Evolutionary conservation across 495 filamentous ascomycete genomes (phyloP), one percentile per base, ranked within the genome.

Genomic region (Lindgomyces ingoldianus): DNA sequence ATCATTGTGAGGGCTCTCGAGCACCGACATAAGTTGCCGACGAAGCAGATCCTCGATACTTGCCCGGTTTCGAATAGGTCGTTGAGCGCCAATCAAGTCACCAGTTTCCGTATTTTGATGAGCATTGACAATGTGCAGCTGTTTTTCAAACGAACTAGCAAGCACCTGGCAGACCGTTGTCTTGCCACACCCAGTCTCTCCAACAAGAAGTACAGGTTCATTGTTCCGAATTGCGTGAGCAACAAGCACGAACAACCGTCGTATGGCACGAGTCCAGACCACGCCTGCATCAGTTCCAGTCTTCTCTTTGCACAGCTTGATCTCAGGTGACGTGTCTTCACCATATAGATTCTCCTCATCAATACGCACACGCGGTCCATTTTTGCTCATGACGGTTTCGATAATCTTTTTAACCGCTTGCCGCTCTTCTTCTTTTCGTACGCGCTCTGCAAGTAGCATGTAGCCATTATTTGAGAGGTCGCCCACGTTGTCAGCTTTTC

Each of bases 61-160:
- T 44, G 85, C 82, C 45, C 92, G 84, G 69, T 96, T 96, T 65
- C 95, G 83, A 39, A 97, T 85, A 4, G 95, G 95, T 61, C 95
- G 79, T 75, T 98, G 95, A 2, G 94, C 91, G 57, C 95, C 95
- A 65, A 99, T 97, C 16, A 99, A 82, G 76, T 99, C 95, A 9
- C 95, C 92, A 0, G 94, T 96, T 74, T 99, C 95, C 10, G 93
- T 87, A 65, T 97, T 99, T 67, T 96, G 91, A 73, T 99, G 95
- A 9, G 95, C 95, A 77, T 98, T 99, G 69, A 98, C 87, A 69
- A 92, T 95, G 65, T 91, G 84, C 47, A 99, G 75, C 62, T 87
- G 77, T 65, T 87, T 89, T 26, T 81, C 80, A 70, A 90, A 83
- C 19, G 89, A 85, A 62, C 93, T 86, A 3, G 95, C 91, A 51